These are phyloP conservation scores for Lachancea lanzarotensis DNA, from an alignment of 805 yeast species.

Conservation along the genomic window DNA sequence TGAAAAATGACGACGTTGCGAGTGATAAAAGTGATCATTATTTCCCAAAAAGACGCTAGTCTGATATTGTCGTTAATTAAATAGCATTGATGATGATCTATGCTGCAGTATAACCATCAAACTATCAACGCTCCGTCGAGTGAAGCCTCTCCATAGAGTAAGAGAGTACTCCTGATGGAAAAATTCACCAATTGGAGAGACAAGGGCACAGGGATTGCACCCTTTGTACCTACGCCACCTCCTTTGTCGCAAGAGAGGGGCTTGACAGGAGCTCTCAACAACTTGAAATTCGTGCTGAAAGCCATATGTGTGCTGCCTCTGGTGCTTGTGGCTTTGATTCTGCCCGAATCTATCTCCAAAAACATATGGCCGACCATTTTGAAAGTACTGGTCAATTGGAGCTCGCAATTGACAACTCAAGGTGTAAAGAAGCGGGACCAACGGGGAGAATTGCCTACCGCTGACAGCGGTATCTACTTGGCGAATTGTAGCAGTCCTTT, in stretches of 20 bases:
- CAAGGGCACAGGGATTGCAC: constrained; percentile 89
- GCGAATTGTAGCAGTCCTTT: constrained; percentile 44
- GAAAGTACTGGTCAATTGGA: constrained; percentile 33
- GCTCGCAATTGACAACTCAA: constrained; percentile 34
- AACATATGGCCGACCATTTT: constrained; percentile 18
- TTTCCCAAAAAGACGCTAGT: neutral
- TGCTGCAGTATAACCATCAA: neutral
- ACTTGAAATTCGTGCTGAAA: constrained; percentile 12
- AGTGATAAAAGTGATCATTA: neutral
- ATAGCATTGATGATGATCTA: neutral
- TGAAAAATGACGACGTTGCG: too few species aligned
- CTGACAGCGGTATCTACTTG: constrained; percentile 36
- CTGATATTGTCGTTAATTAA: neutral
- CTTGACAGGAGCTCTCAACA: neutral
- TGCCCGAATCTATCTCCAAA: constrained; percentile 5
- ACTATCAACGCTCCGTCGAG: neutral
- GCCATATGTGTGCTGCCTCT: constrained; percentile 18
- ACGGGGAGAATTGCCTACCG: constrained; percentile 28
- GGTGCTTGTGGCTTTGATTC: constrained; percentile 8
- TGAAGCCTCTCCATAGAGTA: too few species aligned
- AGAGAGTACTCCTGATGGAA: constrained; percentile 46
- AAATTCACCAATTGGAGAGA: constrained; percentile 81
- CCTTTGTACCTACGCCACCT: constrained; percentile 59
- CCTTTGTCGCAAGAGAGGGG: constrained; percentile 10
- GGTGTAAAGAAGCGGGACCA: constrained; percentile 37